Conservation (phyloP, 306 rosid species). For the Clitoria ternatea region DNA sequence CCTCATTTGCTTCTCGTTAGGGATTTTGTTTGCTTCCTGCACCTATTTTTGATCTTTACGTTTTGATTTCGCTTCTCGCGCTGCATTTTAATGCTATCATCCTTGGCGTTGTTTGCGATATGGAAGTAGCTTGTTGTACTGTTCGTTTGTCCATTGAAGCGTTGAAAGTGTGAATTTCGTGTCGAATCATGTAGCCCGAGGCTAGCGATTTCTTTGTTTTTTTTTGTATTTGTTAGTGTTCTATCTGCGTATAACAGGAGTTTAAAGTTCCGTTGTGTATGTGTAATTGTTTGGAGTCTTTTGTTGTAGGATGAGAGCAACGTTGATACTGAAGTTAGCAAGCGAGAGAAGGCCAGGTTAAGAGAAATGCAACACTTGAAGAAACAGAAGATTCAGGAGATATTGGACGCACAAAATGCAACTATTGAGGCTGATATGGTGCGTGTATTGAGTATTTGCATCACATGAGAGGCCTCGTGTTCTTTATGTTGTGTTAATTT, state of each 20-base stretch:
- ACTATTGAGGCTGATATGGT: slow-evolving; percentile 94
- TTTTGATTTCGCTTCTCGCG: not conserved
- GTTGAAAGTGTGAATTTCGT: not conserved
- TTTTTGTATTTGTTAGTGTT: not conserved
- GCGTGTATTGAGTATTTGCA: slow-evolving; percentile 14
- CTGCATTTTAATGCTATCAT: not conserved
- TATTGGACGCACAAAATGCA: slow-evolving; percentile 79
- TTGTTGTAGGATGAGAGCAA: slow-evolving; percentile 38
- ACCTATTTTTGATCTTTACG: no score
- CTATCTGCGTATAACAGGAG: not conserved
- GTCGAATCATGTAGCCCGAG: not conserved
- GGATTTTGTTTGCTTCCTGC: slow-evolving; percentile 6
- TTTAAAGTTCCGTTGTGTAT: no score
- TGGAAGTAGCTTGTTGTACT: not conserved
- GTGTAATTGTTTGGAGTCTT: not conserved
- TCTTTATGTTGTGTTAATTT: not conserved
- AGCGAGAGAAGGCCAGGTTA: slow-evolving; percentile 85
- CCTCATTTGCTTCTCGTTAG: not conserved
- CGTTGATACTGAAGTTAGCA: slow-evolving; percentile 50
- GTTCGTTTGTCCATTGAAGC: not conserved
- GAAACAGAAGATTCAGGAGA: slow-evolving; percentile 91
- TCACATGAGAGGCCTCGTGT: not conserved
- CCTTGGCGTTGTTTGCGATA: not conserved
- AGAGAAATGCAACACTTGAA: slow-evolving; percentile 67
- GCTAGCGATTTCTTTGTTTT: not conserved